Base-by-base conservation (phyloP, 148 eudicot genomes). In the Rhododendron kiyosumense region DNA sequence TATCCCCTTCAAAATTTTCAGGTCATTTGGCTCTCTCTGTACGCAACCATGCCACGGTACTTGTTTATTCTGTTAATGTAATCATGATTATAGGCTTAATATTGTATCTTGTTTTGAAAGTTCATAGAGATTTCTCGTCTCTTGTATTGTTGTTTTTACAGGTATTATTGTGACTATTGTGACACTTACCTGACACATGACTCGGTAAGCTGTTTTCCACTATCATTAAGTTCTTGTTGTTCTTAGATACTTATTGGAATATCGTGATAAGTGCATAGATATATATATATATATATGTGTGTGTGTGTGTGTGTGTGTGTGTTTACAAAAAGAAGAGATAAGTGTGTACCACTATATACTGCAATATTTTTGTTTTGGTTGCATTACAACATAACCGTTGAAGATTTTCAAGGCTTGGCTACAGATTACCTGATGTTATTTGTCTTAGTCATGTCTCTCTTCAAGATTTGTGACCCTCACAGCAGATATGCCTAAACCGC, bases 161-260 rank as follows among this genome's bases (percentile, higher is more conserved):
- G 98, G 92, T 96, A 96, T 87, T 96, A 96, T 88, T 96, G 98
- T 81, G 98, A 96, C 61, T 96, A 96, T 82, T 96, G 99, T 81
- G 99, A 96, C 85, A 96, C 99, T 85, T 96, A 96, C 88, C 87
- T 96, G 90, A 96, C 99, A 0, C 99, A 96, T 81, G 99, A 96
- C 92, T 94, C 99, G 75, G 99, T 96, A 84, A 93, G 95, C 86
- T 48, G 14, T 65, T 24, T 8, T 80, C 3, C 32, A 3, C 4
- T 34, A 20, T 28, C 28, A 3, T 48, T 45, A 28, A 2, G 34
- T 46, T 51, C 65, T 59, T 13, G 10, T 67, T 26, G 9, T n/a
- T 26, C 26, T 46, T 3, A 34, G 71, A 18, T 32, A 18, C 13
- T 65, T 67, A 17, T n/a, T 20, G 11, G 17, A 61, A 28, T 85